phyloP scores from a whole-genome alignment of 768 basidiomycete species.

The Clitopilus passeckerianus region DNA sequence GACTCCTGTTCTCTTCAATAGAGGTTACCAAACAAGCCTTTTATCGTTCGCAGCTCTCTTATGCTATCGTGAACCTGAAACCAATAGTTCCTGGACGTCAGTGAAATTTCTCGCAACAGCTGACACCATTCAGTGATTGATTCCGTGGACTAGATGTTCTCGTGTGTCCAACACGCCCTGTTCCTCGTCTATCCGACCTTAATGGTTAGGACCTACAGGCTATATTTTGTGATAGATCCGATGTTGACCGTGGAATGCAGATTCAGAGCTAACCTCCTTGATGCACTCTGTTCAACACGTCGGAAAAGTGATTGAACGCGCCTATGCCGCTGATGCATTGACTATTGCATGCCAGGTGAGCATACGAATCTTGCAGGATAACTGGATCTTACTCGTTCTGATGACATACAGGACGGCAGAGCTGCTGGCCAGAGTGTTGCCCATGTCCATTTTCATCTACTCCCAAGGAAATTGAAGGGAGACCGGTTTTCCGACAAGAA shows the following conservation, averaged over 20 bases:
- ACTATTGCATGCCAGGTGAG: slow-evolving; percentile 87
- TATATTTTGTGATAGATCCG: background rate
- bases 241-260: slow-evolving; percentile 15
- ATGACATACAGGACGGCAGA: slow-evolving; percentile 62
- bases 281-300: slow-evolving; percentile 79
- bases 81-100: slow-evolving; percentile 92
- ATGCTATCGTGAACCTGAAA: slow-evolving; percentile 92
- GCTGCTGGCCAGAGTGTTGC: slow-evolving; percentile 79
- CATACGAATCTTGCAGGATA: background rate
- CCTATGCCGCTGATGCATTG: slow-evolving; percentile 76
- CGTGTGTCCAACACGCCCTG: slow-evolving; percentile 51
- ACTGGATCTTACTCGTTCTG: background rate
- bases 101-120: slow-evolving; percentile 21
- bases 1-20: slow-evolving; percentile 69
- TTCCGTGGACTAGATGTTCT: slow-evolving; percentile 45
- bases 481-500: slow-evolving; percentile 61
- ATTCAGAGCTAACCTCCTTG: slow-evolving; percentile 72
- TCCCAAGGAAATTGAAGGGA: slow-evolving; percentile 73
- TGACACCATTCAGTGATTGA: background rate
- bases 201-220: slow-evolving; percentile 25
- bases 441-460: slow-evolving; percentile 94
- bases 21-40: slow-evolving; percentile 78
- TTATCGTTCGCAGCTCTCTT: slow-evolving; percentile 62
- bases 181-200: slow-evolving; percentile 53
- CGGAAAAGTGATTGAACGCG: slow-evolving; percentile 74